Percentiles rank a stretch among this genome's conserved stretches.
These are phyloP conservation scores for Chalciporus piperatus DNA, from an alignment of 768 basidiomycete species.

Conservation along the genomic window DNA sequence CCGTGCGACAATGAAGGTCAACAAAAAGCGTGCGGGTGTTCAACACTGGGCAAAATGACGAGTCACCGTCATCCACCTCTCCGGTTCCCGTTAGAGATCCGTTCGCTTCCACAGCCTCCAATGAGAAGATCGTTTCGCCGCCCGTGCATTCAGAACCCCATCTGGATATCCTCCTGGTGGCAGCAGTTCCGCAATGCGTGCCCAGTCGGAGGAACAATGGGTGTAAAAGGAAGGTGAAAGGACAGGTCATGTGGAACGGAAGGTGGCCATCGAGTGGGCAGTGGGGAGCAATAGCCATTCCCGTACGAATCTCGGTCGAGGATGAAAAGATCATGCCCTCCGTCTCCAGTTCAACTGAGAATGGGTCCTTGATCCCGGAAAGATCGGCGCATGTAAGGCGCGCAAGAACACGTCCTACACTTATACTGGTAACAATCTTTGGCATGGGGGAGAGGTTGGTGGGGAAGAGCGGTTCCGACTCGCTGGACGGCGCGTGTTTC, in stretches of 20 bases:
- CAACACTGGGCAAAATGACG: conserved; percentile 37
- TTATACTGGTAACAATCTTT: conserved; percentile 44
- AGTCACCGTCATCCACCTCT: conserved; percentile 46
- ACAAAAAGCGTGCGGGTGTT: conserved; percentile 42
- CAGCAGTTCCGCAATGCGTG: conserved; percentile 28
- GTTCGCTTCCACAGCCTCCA: conserved; percentile 53
- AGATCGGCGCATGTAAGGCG: conserved; percentile 49
- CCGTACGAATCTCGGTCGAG: conserved; percentile 41
- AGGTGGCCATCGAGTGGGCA: conserved; percentile 34
- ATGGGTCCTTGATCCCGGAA: conserved; percentile 39
- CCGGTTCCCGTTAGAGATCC: conserved; percentile 48
- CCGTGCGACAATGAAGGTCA: conserved; percentile 49
- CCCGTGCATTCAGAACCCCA: conserved; percentile 38
- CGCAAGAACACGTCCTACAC: conserved; percentile 47
- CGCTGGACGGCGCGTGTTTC: neutral
- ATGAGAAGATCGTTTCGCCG: conserved; percentile 51
- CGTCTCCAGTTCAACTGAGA: conserved; percentile 55
- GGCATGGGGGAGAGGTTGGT: conserved; percentile 43
- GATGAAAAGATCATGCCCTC: conserved; percentile 47
- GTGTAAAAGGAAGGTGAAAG: conserved; percentile 41
- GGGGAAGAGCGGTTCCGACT: conserved; percentile 22
- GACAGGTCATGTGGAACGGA: conserved; percentile 44
- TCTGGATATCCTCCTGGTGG: conserved; percentile 28
- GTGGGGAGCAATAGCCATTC: conserved; percentile 15
- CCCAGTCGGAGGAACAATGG: conserved; percentile 56